Base-by-base conservation (phyloP, 495 filamentous ascomycete species). In the Podospora sp. region DNA sequence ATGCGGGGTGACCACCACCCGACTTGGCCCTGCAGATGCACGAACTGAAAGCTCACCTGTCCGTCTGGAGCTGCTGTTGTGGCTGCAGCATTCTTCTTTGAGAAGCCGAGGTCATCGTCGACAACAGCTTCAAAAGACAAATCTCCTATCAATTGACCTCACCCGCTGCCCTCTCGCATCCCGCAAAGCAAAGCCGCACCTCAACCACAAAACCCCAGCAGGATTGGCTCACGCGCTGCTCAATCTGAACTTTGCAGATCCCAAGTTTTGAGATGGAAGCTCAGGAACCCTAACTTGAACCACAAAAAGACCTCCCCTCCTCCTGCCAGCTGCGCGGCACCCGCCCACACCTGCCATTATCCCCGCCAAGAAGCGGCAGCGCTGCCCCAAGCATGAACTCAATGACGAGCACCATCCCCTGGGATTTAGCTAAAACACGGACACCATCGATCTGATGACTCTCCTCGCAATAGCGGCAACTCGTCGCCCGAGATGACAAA, bases 1-100 rank as follows among this genome's bases (percentile, higher is more conserved):
- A 69, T 69, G 67, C 67, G 67, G 67, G 67, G 63, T 36, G 22
- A 20, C 55, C 67, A 65, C 25, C 4, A 21, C 62, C 62, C 65
- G 58, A 62, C 36, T 18, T 2, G n/a, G 11, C 46, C 33, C n/a
- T 49, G 2, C 21, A 25, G 24, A 21, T 62, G 33, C 22, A 11
- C 8, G 24, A 55, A 26, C 52, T 22, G 20, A 55, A 55, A 9
- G 52, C 24, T 26, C 21, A 55, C 21, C 21, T 6, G n/a, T n/a
- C n/a, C n/a, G n/a, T n/a, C n/a, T n/a, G 49, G 18, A 52, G 49
- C 49, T 52, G 12, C 49, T 52, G 29, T 8, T 33, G 29, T 33
- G 29, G 4, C 29, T 33, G 29, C 29, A 33, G 29, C 29, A 33
- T 33, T 33, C 29, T 33, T 33, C 29, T 33, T 3, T 33, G 29